Conservation (phyloP, 2,329 filamentous ascomycete species). For the Fusarium vanettenii region DNA sequence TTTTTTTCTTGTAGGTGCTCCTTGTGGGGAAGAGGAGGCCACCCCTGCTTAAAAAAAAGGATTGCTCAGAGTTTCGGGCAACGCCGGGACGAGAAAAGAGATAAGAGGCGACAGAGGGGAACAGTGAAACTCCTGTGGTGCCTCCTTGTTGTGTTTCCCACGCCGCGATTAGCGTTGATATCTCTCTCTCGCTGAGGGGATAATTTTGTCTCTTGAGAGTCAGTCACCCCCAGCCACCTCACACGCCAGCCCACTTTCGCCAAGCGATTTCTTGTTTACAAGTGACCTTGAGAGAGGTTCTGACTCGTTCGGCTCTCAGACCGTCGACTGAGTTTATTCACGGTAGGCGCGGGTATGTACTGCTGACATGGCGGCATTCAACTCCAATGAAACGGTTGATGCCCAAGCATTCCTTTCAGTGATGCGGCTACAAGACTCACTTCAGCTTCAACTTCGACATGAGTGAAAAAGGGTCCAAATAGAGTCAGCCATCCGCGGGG, state of each 20-base stretch:
- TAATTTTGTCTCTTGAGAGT: not conserved
- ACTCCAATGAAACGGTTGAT: not conserved
- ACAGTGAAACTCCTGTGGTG: not conserved
- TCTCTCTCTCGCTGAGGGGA: not conserved
- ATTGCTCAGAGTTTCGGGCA: conserved; percentile 12
- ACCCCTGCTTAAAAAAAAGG: conserved; percentile 8
- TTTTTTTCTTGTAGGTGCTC: not conserved
- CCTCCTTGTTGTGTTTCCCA: not conserved
- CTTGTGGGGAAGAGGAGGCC: not conserved
- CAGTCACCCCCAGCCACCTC: not conserved
- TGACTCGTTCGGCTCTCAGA: not conserved
- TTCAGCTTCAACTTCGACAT: not conserved
- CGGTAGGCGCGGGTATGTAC: not conserved
- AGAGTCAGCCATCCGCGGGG: conserved; percentile 16
- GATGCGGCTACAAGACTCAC: not conserved
- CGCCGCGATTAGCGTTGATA: not conserved
- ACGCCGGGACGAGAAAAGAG: conserved; percentile 21
- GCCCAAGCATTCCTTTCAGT: not conserved
- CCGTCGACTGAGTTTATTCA: not conserved
- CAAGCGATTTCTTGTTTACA: not conserved
- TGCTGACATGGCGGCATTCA: not conserved
- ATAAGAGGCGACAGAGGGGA: conserved; percentile 16
- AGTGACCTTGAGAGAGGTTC: not conserved
- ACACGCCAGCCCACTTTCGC: not conserved
- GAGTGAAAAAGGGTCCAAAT: not conserved